Evolutionary conservation across 345 rosid species (phyloP), one percentile per base, ranked within the genome.

Genomic region (Psidium friedrichsthalianum): DNA sequence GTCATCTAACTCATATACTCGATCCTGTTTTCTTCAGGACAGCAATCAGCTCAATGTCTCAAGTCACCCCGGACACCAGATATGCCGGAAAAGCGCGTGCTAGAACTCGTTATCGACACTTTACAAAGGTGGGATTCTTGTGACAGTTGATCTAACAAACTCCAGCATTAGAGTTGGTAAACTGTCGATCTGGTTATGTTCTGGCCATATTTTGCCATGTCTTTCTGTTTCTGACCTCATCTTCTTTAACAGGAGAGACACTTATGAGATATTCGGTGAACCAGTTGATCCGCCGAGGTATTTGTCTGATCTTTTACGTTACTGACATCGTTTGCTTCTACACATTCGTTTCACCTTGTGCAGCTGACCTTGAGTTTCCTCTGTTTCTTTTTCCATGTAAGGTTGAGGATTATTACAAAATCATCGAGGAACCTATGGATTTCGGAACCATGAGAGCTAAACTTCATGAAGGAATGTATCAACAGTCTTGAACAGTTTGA

Each of bases 381-480:
- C 84, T 82, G 12, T 80, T 55, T 74, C 49, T 83, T 80, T 84
- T 54, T 56, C 84, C 40, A 86, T 36, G 29, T 83, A 83, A 94
- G 97, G 95, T 93, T 57, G 92, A 91, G 86, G 92, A 90, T 83
- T 94, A 93, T 83, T 91, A 91, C 85, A 91, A 92, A 87, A 91
- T 91, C 86, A 90, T 93, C 84, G 86, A 91, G 84, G 95, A 93
- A 89, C 94, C 97, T 36, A 94, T 94, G 97, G 95, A 94, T 86
- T 94, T 94, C 49, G 95, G 97, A 74, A 94, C 97, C 57, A 93
- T 94, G 94, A 94, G 95, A 85, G 97, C 97, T 86, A 94, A 93
- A 89, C 95, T 94, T 88, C 97, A 94, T 58, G 97, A 94, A 87
- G 97, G 95, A 86, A 91, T 94, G 95, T 94, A 94, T 85, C n/a